A percentile compares a stretch with the other conserved stretches of the same genome.
These are phyloP conservation scores for Spathaspora sp. DNA, from an alignment of 805 yeast species.

Conservation along the genomic window DNA sequence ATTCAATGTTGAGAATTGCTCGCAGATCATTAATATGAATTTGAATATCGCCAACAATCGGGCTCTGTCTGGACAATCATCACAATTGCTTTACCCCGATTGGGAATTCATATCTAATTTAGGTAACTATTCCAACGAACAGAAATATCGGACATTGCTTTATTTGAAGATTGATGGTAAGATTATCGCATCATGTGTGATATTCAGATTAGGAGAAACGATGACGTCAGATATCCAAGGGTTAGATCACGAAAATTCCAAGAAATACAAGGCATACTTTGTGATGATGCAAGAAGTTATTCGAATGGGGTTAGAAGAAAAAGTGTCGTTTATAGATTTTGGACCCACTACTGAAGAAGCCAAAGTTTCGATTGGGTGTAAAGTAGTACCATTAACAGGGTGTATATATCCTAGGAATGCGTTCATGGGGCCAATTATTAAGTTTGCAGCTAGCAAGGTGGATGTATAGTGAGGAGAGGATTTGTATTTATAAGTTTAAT, in stretches of 20 bases:
- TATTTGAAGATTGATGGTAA: slow-evolving; percentile 35
- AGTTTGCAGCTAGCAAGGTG: slow-evolving; percentile 14
- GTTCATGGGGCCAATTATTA: slow-evolving; percentile 11
- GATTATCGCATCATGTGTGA: slow-evolving; percentile 37
- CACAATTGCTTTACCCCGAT: slow-evolving; percentile 32
- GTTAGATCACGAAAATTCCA: slow-evolving; percentile 34
- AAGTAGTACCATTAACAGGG: slow-evolving; percentile 33
- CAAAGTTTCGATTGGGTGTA: slow-evolving; percentile 38
- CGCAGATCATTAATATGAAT: slow-evolving; percentile 30
- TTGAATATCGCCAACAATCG: slow-evolving; percentile 36
- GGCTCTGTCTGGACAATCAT: slow-evolving; percentile 32
- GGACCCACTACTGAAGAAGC: slow-evolving; percentile 46
- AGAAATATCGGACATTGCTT: slow-evolving; percentile 26
- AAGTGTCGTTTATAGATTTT: slow-evolving; percentile 38
- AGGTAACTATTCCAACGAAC: slow-evolving; percentile 19
- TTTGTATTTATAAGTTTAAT: not conserved
- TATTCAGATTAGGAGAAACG: slow-evolving; percentile 41
- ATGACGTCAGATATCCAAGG: slow-evolving; percentile 45
- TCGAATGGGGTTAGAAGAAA: slow-evolving; percentile 33
- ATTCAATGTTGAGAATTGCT: slow-evolving; percentile 27
- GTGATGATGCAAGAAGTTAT: slow-evolving; percentile 48
- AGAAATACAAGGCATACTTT: slow-evolving; percentile 39
- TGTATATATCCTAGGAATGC: slow-evolving; percentile 28
- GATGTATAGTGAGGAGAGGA: slow-evolving; percentile 11
- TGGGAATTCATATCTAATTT: slow-evolving; percentile 24